Percentiles rank a stretch among this genome's conserved stretches.
phyloP scores from a whole-genome alignment of 2,329 filamentous ascomycete species.

The Calonectria pauciramosa region DNA sequence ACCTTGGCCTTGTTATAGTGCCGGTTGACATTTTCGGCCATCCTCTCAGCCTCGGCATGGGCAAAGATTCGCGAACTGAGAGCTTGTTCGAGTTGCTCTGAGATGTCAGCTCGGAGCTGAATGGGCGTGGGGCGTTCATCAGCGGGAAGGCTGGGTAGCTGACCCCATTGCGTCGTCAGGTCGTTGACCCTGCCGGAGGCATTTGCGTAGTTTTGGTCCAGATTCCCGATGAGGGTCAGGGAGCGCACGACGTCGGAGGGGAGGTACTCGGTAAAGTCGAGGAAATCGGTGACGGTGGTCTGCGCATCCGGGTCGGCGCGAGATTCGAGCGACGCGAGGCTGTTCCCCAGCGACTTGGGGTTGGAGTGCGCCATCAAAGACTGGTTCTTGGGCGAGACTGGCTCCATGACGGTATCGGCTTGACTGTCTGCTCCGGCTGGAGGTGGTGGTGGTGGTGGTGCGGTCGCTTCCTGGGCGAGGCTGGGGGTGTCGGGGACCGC shows the following conservation, averaged over 20 bases:
- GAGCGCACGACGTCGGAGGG: conserved; percentile 77
- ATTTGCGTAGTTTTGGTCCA: conserved; percentile 71
- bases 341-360: conserved; percentile 48
- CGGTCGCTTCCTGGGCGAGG: conserved; percentile 42
- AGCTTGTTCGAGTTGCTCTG: conserved; percentile 67
- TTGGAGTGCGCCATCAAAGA: conserved; percentile 44
- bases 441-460: neutral
- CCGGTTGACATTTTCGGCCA: conserved; percentile 73
- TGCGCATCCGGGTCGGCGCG: conserved; percentile 76
- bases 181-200: conserved; percentile 69
- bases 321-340: conserved; percentile 57
- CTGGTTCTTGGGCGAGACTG: conserved; percentile 46
- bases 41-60: conserved; percentile 73
- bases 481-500: conserved; percentile 32
- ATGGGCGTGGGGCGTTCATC: conserved; percentile 63
- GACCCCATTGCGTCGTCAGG: conserved; percentile 69
- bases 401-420: conserved; percentile 42
- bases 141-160: conserved; percentile 63
- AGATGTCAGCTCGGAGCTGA: conserved; percentile 71
- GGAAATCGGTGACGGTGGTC: conserved; percentile 78
- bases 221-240: conserved; percentile 74
- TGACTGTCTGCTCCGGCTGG: conserved; percentile 24
- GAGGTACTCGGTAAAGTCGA: conserved; percentile 79
- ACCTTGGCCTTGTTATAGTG: conserved; percentile 73
- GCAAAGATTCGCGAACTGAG: conserved; percentile 70